Conservation (phyloP, 768 basidiomycete species). For the Phylloporus scabripes region DNA sequence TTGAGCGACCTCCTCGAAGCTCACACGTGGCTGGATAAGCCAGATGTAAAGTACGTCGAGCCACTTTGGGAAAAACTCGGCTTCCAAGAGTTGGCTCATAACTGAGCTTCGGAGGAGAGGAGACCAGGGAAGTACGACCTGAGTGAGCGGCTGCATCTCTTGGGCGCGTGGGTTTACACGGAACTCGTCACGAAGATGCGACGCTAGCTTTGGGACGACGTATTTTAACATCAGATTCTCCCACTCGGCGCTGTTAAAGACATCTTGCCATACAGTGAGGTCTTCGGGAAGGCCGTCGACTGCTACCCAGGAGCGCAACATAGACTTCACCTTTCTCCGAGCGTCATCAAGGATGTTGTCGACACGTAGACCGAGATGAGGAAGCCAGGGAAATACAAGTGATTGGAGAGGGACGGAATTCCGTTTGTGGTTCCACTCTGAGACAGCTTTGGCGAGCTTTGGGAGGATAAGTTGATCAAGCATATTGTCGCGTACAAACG, state of each 20-base stretch:
- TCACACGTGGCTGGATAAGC: constrained; percentile 86
- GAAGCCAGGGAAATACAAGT: constrained; percentile 95
- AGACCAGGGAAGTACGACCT: constrained; percentile 69
- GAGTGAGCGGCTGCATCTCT: constrained; percentile 74
- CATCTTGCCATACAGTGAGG: constrained; percentile 75
- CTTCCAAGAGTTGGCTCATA: constrained; percentile 78
- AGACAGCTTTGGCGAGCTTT: constrained; percentile 79
- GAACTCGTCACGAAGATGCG: constrained; percentile 78
- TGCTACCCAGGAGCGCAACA: constrained; percentile 70
- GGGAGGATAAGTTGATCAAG: constrained; percentile 94
- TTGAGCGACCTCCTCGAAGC: constrained; percentile 85
- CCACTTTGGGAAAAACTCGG: constrained; percentile 97
- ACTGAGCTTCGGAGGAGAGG: constrained; percentile 67
- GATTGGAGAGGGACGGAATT: constrained; percentile 59
- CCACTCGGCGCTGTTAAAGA: constrained; percentile 82
- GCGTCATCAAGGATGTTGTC: constrained; percentile 87
- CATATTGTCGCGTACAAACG: constrained; percentile 90
- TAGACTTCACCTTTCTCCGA: constrained; percentile 74
- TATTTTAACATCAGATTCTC: constrained; percentile 87
- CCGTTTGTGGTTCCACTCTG: constrained; percentile 72
- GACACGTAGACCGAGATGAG: constrained; percentile 74
- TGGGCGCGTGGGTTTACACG: constrained; percentile 87
- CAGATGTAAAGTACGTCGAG: constrained; percentile 85
- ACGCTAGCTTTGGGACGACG: constrained; percentile 86
- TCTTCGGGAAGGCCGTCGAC: constrained; percentile 73